These are phyloP conservation scores for Pseudogymnoascus sp. DNA, from an alignment of 2,329 filamentous ascomycete species.

Conservation along the genomic window DNA sequence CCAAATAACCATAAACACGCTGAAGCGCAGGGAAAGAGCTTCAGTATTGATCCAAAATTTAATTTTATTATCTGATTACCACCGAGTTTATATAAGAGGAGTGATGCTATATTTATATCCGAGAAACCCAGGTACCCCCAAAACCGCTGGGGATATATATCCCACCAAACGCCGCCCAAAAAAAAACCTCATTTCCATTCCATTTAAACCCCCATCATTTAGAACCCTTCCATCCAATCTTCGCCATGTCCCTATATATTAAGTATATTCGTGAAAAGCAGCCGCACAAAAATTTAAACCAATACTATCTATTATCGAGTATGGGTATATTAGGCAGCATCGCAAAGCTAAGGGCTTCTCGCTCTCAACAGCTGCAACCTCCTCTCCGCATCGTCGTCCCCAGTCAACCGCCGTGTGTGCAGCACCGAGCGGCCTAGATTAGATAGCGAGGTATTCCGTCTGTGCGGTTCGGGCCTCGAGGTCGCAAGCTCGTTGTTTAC, in stretches of 20 bases:
- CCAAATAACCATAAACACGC: not conserved
- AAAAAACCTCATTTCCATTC: not conserved
- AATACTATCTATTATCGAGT: not conserved
- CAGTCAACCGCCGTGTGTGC: slow-evolving; percentile 17
- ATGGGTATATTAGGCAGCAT: not conserved
- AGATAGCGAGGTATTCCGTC: slow-evolving; percentile 14
- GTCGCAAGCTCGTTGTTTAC: not conserved
- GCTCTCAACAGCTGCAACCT: slow-evolving; percentile 22
- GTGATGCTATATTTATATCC: not conserved
- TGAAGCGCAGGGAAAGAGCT: not conserved
- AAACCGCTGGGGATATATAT: not conserved
- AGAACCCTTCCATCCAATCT: not conserved
- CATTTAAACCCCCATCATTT: not conserved
- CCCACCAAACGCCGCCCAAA: not conserved
- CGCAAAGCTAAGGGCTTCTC: not conserved
- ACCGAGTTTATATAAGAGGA: slow-evolving; percentile 1
- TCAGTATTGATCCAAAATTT: not conserved
- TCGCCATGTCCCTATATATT: not conserved
- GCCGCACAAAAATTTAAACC: not conserved
- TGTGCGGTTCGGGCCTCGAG: slow-evolving; percentile 16
- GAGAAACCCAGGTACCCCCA: not conserved
- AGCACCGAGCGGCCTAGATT: slow-evolving; percentile 24
- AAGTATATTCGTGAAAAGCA: not conserved
- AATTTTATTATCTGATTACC: not conserved
- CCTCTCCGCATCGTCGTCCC: slow-evolving; percentile 23